Conservation (phyloP, 2,329 filamentous ascomycete genomes). For the Apiospora pterosperma region DNA sequence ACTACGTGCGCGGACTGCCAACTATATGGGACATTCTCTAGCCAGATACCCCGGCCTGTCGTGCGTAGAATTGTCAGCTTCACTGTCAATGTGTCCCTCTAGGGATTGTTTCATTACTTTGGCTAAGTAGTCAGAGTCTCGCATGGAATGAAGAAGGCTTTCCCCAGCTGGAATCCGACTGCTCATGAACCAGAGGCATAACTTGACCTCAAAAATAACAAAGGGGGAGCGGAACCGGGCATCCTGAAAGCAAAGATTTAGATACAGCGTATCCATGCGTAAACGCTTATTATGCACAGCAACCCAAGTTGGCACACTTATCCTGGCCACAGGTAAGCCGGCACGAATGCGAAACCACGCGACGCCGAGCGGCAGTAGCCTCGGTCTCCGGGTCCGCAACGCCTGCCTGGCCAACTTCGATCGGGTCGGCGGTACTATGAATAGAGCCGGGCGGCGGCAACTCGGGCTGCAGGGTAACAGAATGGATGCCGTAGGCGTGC, state of each 20-base stretch:
- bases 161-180: too few relatives aligned
- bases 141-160: too few relatives aligned
- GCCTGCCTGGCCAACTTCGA: neutral
- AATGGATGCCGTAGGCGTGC: constrained; percentile 71
- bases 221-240: neutral
- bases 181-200: too few relatives aligned
- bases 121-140: too few relatives aligned
- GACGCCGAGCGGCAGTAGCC: neutral
- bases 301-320: neutral
- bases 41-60: too few relatives aligned
- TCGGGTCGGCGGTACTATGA: neutral
- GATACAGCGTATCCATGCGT: too few relatives aligned
- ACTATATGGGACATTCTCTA: too few relatives aligned
- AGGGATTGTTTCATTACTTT: too few relatives aligned
- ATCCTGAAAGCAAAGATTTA: neutral
- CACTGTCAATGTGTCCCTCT: too few relatives aligned
- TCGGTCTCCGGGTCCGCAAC: neutral
- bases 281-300: neutral
- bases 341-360: neutral
- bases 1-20: too few relatives aligned
- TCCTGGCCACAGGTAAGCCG: neutral
- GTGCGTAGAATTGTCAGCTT: too few relatives aligned
- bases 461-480: constrained; percentile 68
- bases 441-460: constrained; percentile 13
- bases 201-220: too few relatives aligned